phyloP scores from a whole-genome alignment of 305 asterid genomes.

The Petunia hybrid region DNA sequence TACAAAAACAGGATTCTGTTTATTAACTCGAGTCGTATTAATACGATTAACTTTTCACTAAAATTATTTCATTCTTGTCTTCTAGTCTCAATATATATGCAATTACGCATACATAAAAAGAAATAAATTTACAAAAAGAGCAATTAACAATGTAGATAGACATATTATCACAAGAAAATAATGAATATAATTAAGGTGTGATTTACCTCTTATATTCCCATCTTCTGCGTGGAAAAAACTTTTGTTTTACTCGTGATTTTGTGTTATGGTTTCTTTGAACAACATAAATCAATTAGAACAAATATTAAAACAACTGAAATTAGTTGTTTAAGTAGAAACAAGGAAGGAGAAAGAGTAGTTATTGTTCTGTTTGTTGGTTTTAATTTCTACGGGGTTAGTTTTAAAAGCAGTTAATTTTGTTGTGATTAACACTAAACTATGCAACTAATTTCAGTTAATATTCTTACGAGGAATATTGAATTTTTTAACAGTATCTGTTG shows the following conservation, averaged over 20 bases:
- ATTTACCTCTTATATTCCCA: no score
- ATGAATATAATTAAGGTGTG: no score
- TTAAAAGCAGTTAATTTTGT: conserved; percentile 57
- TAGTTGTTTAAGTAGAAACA: conserved; percentile 15
- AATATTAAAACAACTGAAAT: background rate
- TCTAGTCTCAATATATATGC: no score
- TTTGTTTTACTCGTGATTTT: background rate
- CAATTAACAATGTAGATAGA: background rate
- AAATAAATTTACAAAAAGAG: no score
- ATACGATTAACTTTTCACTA: no score
- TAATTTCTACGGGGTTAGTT: conserved; percentile 45
- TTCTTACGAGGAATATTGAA: conserved; percentile 34
- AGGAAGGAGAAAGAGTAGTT: background rate
- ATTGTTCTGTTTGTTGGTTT: conserved; percentile 32
- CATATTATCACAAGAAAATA: background rate
- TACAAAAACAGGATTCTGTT: no score
- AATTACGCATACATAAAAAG: no score
- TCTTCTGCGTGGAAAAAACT: background rate
- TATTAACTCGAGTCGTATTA: no score
- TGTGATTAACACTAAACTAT: conserved; percentile 35
- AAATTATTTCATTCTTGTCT: no score
- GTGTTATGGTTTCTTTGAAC: background rate
- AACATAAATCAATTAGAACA: background rate
- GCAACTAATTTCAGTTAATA: conserved; percentile 23
- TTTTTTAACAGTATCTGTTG: background rate